Evolutionary conservation across 768 basidiomycete species (phyloP).

Genomic region (Boletus rubropictus): DNA sequence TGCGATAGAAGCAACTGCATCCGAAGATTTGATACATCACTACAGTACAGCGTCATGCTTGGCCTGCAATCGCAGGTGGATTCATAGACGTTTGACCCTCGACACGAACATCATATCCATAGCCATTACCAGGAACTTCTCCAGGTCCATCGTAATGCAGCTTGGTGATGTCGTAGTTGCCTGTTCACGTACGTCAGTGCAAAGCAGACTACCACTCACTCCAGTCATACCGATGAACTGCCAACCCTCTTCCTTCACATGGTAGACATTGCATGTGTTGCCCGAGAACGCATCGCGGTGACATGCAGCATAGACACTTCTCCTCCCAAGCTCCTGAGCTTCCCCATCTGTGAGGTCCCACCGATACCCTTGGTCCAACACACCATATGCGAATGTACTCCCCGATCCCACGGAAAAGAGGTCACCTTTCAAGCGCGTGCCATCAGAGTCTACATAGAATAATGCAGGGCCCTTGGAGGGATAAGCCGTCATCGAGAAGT

Average conservation of each 20-base stretch:
- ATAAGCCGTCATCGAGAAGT: constrained; percentile 8
- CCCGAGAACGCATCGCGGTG: constrained; percentile 96
- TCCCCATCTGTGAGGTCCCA: constrained; percentile 93
- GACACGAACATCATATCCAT: constrained; percentile 74
- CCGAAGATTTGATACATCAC: constrained; percentile 13
- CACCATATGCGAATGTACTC: constrained; percentile 98
- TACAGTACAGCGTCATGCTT: constrained; percentile 25
- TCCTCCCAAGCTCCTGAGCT: constrained; percentile 87
- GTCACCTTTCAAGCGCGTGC: constrained; percentile 90
- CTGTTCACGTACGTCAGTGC: constrained; percentile 36
- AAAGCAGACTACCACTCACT: constrained; percentile 2
- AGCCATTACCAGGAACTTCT: constrained; percentile 63
- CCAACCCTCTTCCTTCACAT: constrained; percentile 94
- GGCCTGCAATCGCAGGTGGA: constrained; percentile 34
- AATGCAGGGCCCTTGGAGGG: constrained; percentile 72
- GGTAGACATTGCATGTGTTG: constrained; percentile 93
- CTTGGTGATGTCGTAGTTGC: constrained; percentile 87
- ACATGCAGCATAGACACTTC: constrained; percentile 94
- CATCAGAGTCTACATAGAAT: constrained; percentile 98
- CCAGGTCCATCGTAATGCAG: constrained; percentile 89
- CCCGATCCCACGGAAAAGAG: constrained; percentile 99
- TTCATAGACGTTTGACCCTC: constrained; percentile 52
- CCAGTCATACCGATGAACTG: constrained; percentile 75
- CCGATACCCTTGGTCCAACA: constrained; percentile 89
- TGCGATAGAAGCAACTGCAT: constrained; percentile 1